These are phyloP conservation scores for Microcyclosporella mali DNA, from an alignment of 2,329 filamentous ascomycete genomes.

Conservation along the genomic window DNA sequence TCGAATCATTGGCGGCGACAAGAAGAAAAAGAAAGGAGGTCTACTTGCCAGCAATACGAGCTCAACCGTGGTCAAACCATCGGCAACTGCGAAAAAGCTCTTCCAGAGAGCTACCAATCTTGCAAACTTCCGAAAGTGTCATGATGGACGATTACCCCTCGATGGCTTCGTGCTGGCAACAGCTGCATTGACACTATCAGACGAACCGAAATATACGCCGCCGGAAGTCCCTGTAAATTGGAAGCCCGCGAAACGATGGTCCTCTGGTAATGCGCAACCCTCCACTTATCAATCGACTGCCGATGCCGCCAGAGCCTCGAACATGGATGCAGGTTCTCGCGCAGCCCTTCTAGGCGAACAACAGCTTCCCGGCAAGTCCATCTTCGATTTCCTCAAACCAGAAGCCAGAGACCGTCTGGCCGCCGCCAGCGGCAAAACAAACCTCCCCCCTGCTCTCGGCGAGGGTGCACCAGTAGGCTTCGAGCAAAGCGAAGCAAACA, in stretches of 20 bases:
- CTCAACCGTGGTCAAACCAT: constrained; percentile 41
- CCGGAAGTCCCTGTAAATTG: constrained; percentile 67
- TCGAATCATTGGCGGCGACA: constrained; percentile 71
- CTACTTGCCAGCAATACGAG: constrained; percentile 22
- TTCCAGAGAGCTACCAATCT: constrained; percentile 26
- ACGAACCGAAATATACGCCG: constrained; percentile 52
- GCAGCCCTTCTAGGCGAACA: constrained; percentile 76
- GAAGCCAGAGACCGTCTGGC: constrained; percentile 71
- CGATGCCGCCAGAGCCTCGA: constrained; percentile 71
- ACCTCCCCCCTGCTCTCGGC: constrained; percentile 71
- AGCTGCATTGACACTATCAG: constrained; percentile 37
- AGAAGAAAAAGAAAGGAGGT: constrained; percentile 61
- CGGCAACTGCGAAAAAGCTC: constrained; percentile 68
- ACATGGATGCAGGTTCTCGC: constrained; percentile 67
- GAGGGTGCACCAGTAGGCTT: constrained; percentile 64
- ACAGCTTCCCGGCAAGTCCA: constrained; percentile 79
- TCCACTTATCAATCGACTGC: constrained; percentile 57
- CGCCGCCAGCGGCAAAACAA: constrained; percentile 64
- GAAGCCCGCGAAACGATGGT: constrained; percentile 51
- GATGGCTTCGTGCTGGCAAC: constrained; percentile 70
- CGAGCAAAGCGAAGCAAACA: constrained; percentile 57
- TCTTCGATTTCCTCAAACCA: constrained; percentile 86
- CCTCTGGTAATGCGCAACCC: constrained; percentile 23
- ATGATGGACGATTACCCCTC: constrained; percentile 74
- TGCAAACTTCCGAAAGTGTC: constrained; percentile 61